Conservation (phyloP, 2,329 filamentous ascomycete species). For the Rachicladosporium sp. region DNA sequence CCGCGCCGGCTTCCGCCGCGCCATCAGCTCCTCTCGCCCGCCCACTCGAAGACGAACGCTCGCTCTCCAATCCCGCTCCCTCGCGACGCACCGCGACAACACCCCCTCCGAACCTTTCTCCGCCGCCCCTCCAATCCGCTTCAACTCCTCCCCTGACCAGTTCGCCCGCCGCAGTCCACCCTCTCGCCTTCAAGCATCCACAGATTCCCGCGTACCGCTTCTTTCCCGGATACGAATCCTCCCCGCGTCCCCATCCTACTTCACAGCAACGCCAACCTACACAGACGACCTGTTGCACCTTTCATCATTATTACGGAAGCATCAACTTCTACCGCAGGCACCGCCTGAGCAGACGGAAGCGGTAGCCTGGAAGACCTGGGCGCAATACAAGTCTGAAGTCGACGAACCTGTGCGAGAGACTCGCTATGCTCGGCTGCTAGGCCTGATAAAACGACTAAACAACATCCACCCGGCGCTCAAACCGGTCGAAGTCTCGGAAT, state of each 20-base stretch:
- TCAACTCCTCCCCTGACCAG: conserved; percentile 14
- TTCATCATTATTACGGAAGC: conserved; percentile 57
- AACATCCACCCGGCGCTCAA: conserved; percentile 69
- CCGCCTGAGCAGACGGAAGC: conserved; percentile 53
- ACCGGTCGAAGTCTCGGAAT: conserved; percentile 54
- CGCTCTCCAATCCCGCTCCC: conserved; percentile 13
- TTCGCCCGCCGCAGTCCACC: conserved; percentile 8
- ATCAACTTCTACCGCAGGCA: conserved; percentile 60
- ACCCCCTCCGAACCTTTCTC: conserved; percentile 7
- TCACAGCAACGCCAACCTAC: conserved; percentile 73
- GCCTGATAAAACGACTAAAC: conserved; percentile 67
- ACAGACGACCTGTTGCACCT: conserved; percentile 72
- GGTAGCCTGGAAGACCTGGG: conserved; percentile 68
- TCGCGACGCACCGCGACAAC: conserved; percentile 16
- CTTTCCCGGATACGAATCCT: conserved; percentile 51
- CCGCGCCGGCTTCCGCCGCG: conserved; percentile 19
- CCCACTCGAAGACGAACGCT: conserved; percentile 11
- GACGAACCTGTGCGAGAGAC: conserved; percentile 65
- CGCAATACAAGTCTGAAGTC: conserved; percentile 59
- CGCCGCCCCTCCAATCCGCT: conserved; percentile 19
- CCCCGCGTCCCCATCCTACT: conserved; percentile 85
- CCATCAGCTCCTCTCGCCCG: conserved; percentile 14
- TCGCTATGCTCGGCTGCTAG: conserved; percentile 66
- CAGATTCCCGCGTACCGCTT: conserved; percentile 5
- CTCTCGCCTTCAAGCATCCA: not conserved